phyloP scores from a whole-genome alignment of 257 asterid genomes.

The Capsicum baccatum region DNA sequence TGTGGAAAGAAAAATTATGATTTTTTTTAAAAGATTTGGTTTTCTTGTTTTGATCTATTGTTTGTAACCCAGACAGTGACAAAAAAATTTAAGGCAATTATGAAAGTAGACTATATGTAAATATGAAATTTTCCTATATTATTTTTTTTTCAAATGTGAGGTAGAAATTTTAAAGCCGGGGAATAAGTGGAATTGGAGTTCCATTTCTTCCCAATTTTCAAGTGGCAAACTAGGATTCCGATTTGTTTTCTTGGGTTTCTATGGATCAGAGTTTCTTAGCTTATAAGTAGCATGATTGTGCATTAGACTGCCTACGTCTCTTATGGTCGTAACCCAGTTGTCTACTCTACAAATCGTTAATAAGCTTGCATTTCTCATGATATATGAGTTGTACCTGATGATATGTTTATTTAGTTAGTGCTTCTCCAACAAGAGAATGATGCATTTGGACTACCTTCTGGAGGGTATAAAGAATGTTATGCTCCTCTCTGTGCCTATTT shows the following conservation, averaged over 20 bases:
- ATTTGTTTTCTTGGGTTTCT: background rate
- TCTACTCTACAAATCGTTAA: background rate
- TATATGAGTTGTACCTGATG: background rate
- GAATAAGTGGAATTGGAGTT: background rate
- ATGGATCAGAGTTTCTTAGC: background rate
- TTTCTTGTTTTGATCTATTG: background rate
- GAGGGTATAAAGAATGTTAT: background rate
- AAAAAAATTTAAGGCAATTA: background rate
- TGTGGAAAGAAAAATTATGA: background rate
- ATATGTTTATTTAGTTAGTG: background rate
- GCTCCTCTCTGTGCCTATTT: background rate
- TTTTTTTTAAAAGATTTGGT: too few relatives aligned
- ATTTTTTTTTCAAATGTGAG: background rate
- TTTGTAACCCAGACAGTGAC: background rate
- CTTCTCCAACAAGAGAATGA: constrained; percentile 16
- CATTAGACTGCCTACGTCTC: background rate
- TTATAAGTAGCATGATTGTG: background rate
- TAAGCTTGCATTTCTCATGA: background rate
- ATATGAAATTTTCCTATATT: background rate
- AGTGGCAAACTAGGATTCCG: background rate
- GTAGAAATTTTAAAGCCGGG: constrained; percentile 2
- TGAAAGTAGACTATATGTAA: background rate
- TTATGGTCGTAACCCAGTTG: background rate
- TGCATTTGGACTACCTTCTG: constrained; percentile 19
- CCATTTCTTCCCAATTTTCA: background rate